Evolutionary conservation across 768 basidiomycete genomes (phyloP).

Genomic region (Royoungia palumana): DNA sequence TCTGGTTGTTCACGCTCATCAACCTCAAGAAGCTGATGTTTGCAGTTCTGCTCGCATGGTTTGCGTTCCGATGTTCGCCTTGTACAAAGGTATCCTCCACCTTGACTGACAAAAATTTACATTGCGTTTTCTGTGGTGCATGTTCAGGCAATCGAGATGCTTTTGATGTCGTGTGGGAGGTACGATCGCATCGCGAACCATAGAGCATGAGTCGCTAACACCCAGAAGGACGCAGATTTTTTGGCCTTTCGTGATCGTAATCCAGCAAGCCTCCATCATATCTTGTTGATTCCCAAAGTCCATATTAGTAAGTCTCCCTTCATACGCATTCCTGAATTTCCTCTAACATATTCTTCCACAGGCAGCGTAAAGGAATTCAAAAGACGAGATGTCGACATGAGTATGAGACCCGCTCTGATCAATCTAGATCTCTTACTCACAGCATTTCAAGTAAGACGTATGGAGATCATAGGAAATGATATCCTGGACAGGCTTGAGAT

Average conservation of each 20-base stretch:
- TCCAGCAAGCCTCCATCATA: constrained; percentile 49
- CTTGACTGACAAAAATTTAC: neutral
- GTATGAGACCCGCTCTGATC: constrained; percentile 35
- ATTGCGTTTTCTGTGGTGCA: constrained; percentile 42
- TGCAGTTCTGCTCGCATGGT: constrained; percentile 9
- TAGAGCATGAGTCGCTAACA: neutral
- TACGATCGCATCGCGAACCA: constrained; percentile 9
- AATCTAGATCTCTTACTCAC: constrained; percentile 19
- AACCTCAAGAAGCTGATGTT: neutral
- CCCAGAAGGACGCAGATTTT: constrained; percentile 42
- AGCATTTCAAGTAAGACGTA: constrained; percentile 38
- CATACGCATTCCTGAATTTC: no score
- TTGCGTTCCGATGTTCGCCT: neutral
- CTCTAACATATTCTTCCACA: constrained; percentile 21
- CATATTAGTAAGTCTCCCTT: constrained; percentile 43
- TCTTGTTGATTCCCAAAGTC: constrained; percentile 48
- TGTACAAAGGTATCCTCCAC: neutral
- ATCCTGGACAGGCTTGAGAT: constrained; percentile 49
- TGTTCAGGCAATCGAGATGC: constrained; percentile 34
- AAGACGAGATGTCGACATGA: constrained; percentile 43
- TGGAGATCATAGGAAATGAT: constrained; percentile 49
- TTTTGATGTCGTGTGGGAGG: constrained; percentile 53
- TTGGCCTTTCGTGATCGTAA: constrained; percentile 49
- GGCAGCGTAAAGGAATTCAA: constrained; percentile 53
- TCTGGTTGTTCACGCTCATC: constrained; percentile 1